Evolutionary conservation across 2,329 filamentous ascomycete genomes (phyloP).

Genomic region (Fusarium sterilihyphosum): DNA sequence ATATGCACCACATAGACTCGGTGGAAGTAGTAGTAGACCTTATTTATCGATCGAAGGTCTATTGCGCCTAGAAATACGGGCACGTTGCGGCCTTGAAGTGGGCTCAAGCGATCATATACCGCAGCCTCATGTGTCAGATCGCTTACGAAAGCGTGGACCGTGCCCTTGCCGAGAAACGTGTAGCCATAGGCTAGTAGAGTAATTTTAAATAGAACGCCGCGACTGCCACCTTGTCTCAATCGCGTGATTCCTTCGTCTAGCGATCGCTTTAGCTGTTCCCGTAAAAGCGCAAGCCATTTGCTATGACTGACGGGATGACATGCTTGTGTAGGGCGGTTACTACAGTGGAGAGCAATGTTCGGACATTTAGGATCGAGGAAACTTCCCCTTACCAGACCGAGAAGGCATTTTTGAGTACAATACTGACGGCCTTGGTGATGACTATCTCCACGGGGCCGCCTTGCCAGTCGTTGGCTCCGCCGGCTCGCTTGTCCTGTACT

Average conservation of each 20-base stretch:
- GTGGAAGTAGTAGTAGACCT: not conserved
- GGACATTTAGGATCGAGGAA: not conserved
- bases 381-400: not conserved
- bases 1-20: not conserved
- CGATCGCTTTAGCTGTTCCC: not conserved
- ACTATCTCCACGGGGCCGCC: fast-evolving
- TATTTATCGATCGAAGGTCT: not conserved
- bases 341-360: too few species aligned
- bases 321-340: too few species aligned
- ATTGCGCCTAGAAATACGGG: not conserved
- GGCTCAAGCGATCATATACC: not conserved
- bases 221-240: fast-evolving
- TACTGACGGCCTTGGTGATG: not conserved
- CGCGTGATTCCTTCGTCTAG: not conserved
- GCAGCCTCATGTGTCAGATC: not conserved
- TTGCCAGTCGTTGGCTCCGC: not conserved
- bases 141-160: fast-evolving
- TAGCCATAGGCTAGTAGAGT: not conserved
- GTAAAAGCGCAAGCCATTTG: not conserved
- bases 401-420: not conserved
- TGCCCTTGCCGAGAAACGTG: not conserved
- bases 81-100: not conserved
- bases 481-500: not conserved
- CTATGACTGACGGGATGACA: fast-evolving
- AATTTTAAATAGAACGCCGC: fast-evolving